phyloP scores from a whole-genome alignment of 257 asterid species.

The Osmanthus fragrans region DNA sequence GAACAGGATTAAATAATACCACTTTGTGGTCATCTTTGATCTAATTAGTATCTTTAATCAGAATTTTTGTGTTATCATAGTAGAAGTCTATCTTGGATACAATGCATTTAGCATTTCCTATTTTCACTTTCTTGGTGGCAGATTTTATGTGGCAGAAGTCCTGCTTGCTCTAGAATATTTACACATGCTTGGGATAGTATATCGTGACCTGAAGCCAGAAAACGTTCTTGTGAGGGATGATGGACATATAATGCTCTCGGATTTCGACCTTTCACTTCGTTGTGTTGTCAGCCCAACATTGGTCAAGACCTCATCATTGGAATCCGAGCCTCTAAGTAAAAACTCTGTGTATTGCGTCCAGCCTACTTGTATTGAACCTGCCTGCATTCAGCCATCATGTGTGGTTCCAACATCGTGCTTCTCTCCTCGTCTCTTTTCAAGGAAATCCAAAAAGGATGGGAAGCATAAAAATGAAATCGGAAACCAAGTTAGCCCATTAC shows the following conservation, averaged over 20 bases:
- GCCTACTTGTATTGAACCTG: conserved; percentile 38
- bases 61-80: not conserved
- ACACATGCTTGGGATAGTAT: conserved; percentile 43
- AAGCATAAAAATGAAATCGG: conserved; percentile 35
- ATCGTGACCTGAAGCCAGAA: conserved; percentile 44
- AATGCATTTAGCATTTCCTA: not conserved
- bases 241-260: conserved; percentile 45
- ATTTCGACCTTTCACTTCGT: conserved; percentile 39
- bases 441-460: conserved; percentile 37
- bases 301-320: conserved; percentile 30
- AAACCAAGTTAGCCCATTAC: conserved; percentile 41
- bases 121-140: conserved; percentile 12
- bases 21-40: not conserved
- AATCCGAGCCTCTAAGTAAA: conserved; percentile 29
- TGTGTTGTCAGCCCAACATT: conserved; percentile 39
- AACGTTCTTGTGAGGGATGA: conserved; percentile 42
- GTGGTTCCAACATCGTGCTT: conserved; percentile 39
- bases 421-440: conserved; percentile 39
- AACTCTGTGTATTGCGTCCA: conserved; percentile 31
- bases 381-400: conserved; percentile 45
- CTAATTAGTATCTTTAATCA: not conserved
- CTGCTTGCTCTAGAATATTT: conserved; percentile 39
- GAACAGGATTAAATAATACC: not conserved
- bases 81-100: not conserved
- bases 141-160: conserved; percentile 45